Base-by-base conservation (phyloP, 495 filamentous ascomycete genomes). In the Penicillium crystallinum region DNA sequence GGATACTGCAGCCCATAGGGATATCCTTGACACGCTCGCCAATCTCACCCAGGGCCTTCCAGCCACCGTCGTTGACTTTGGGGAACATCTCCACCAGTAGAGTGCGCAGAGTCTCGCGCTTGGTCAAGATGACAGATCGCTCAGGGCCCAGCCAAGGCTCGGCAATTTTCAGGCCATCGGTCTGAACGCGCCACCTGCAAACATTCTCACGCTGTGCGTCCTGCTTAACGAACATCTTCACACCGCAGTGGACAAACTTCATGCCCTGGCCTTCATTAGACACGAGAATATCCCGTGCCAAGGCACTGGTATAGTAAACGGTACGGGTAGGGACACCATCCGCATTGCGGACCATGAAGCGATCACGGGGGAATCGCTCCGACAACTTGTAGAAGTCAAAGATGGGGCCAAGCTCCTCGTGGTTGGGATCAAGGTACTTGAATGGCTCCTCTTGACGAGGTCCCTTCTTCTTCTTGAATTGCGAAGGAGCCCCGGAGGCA, bases 181-280 rank as follows among this genome's bases (percentile, higher is more conserved):
- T 88, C 77, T 98, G 93, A 57, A 98, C 92, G 15, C 93, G 82
- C 93, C 93, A 98, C 31, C 83, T 80, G 74, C 91, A 95, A 17
- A 91, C 86, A 36, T 87, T 85, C 37, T 79, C 81, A 22, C 81
- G 85, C 57, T 96, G 92, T 0, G 88, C 87, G 59, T 97, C 91
- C 63, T 98, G 93, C 72, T 92, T 93, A 69, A 97, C 89, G 68
- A 96, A 97, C 84, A 97, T 96, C 73, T 95, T 95, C 23, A 98
- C 89, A 53, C 93, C 93, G 52, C 87, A 91, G 69, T 98, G 93
- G 34, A 97, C 86, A 64, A 98, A 97, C 69, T 90, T 95, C 69
- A 97, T 84, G 22, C 91, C 90, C 12, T 84, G 84, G 21, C 87
- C 87, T 66, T 96, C 90, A 65, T 97, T 98, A 46, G 80, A 69